Evolutionary conservation across 1,139 yeast genomes (phyloP).

Genomic region (Diutina scorzettiae): DNA sequence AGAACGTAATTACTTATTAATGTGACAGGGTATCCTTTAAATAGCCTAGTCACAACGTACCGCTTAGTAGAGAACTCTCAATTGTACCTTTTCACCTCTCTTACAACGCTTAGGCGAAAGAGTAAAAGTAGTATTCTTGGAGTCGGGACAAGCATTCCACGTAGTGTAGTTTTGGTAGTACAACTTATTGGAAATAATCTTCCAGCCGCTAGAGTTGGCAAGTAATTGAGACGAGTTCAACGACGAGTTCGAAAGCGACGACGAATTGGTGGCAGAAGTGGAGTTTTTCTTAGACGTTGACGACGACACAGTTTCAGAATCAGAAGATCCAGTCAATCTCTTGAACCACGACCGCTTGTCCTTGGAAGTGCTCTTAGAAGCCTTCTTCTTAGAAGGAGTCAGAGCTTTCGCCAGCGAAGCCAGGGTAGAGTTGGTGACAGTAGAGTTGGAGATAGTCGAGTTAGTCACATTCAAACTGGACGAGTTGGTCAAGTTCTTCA

Average conservation of each 20-base stretch:
- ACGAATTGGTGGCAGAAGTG: not conserved
- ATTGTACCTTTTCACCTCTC: constrained; percentile 3
- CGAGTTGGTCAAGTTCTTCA: not conserved
- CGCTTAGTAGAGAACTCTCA: not conserved
- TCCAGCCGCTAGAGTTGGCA: not conserved
- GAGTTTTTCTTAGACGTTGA: not conserved
- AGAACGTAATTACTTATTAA: too few species aligned
- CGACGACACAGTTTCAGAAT: not conserved
- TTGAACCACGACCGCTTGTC: not conserved
- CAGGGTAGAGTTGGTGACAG: not conserved
- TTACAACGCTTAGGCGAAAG: not conserved
- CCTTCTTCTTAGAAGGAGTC: too few species aligned
- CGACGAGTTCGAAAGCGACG: not conserved
- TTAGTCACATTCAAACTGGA: not conserved
- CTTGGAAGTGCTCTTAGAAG: not conserved
- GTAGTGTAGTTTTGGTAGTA: not conserved
- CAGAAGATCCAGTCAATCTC: not conserved
- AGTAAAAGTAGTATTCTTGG: not conserved
- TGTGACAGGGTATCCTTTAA: constrained; percentile 2
- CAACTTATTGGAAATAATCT: not conserved
- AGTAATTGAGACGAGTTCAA: not conserved
- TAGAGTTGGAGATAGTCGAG: not conserved
- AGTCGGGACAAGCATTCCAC: constrained; percentile 1
- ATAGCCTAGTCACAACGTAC: not conserved
- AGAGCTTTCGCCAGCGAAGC: not conserved